Base-by-base conservation (phyloP, 2,329 filamentous ascomycete species). In the Colletotrichum falcatum region DNA sequence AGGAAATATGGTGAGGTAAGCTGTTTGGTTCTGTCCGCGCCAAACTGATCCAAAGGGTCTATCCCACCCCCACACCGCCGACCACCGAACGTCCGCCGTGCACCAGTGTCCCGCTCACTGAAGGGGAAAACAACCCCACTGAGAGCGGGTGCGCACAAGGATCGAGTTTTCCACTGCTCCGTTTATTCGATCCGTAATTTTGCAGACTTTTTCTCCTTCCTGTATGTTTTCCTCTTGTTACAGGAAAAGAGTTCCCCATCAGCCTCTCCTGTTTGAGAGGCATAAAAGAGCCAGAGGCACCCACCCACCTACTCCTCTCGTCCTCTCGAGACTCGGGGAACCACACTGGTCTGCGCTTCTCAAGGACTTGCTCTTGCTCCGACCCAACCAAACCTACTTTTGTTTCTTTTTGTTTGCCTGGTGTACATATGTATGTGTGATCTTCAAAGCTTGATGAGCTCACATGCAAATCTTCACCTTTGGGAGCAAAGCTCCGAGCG, bases 401-500 rank as follows among this genome's bases (percentile, higher is more conserved):
- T n/a, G n/a, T 18, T 39, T 39, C 26, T 51, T 62, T 46, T 37
- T 35, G 58, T 51, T 54, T 67, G 58, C 67, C 51, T 59, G 59
- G 44, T 61, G 64, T 56, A 26, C 61, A 39, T 39, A 4, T 55
- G 42, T 65, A 46, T 67, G 67, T 70, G 67, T 67, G 59, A 70
- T 63, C 67, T 67, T 70, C 64, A 59, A 59, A 67, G 30, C 64
- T 70, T 61, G 59, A 67, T 70, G 67, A 70, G 58, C 67, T 70
- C 67, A 70, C 67, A 70, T 70, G 67, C 67, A 70, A 70, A 70
- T 70, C 67, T 70, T 70, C 64, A 30, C 64, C 67, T 63, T 58
- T 35, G 30, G 64, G 64, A 63, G 67, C 64, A 58, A 67, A 62
- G 58, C 64, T 67, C 67, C 64, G 64, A 49, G 51, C 62, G 28